Base-by-base conservation (phyloP, 768 basidiomycete genomes). In the Sarcodon aspratus region DNA sequence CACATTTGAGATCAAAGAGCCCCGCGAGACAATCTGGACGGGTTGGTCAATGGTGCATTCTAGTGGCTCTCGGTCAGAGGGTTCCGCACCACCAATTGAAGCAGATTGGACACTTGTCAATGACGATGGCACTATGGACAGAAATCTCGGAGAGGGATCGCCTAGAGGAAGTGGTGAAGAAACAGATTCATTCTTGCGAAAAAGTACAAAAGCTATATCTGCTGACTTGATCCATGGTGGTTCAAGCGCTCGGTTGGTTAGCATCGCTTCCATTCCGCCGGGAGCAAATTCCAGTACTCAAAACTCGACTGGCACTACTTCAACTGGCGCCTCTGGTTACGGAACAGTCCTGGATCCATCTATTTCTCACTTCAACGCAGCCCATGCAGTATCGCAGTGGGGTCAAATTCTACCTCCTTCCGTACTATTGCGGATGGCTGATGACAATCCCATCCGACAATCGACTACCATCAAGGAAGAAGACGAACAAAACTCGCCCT, bases 111-210 rank as follows among this genome's bases (percentile, higher is more conserved):
- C 33, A 38, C 44, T 18, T 37, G 33, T 42, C 9, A 15, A 42
- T 13, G 40, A 42, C 8, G 50, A 44, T 35, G 37, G 33, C 18
- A 35, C 21, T 33, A 52, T 48, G 8, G 48, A 42, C 3, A 47
- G 45, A 10, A 52, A 52, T 1, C 61, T 70, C 9, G 82, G 79
- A n/a, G 79, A 84, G 61, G 81, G 82, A 33, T 79, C 79, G 21
- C 81, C 84, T 1, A 70, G 82, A 9, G 72, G 73, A 32, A 85
- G 80, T 45, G 84, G 84, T 6, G 82, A 83, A 57, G 84, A 85
- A 59, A 67, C 63, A 3, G 82, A 84, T 56, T 69, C 84, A 0
- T 82, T 85, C 69, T 67, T 83, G 4, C 72, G 67, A 47, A 66
- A 61, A 1, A 67, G 67, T 42, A 42, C 40, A 17, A 15, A 8